Evolutionary conservation across 805 yeast species (phyloP), one percentile per base, ranked within the genome.

Genomic region (Ascoidea asiatica): DNA sequence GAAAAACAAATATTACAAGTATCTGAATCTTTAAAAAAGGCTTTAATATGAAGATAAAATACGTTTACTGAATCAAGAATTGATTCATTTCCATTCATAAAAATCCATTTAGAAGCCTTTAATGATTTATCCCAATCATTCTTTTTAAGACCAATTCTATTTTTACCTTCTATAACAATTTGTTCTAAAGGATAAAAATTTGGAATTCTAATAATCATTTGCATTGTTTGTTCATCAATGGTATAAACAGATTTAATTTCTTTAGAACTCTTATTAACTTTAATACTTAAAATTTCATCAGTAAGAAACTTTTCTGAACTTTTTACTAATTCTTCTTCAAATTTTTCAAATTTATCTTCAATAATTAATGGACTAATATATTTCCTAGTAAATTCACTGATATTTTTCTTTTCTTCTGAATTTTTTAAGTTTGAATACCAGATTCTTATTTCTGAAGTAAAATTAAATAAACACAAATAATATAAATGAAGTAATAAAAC

Each of bases 1-100:
- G 95, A 83, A 60, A 92, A 92, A 60, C 99, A 92, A 52, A 92
- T 88, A 2, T 97, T 95, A 71, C 99, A 92, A 48, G 90, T 97
- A 55, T 87, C 96, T 51, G 86, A 88, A 0, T 96, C 96, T 6
- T 89, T 83, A 60, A 94, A 89, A 57, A 89, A 94, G 53, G 84
- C 69, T 45, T 77, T 73, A 43, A 87, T 88, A 54, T 90, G 86
- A 52, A 76, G 77, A 55, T 75, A 75, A 60, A 82, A 79, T 35
- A 81, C 66, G 47, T 76, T 79, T 42, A 84, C 68, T 2, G 88
- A 79, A 37, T 80, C 87, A 21, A 74, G 56, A 29, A 84, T 72
- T 17, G 87, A 74, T 18, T 87, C 88, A 19, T 41, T 44, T 5
- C 43, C 46, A 52, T 80, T 81, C 53, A 82, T 82, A 37, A 82